A percentile compares a stretch with the other conserved stretches of the same genome.
Evolutionary conservation across 345 rosid genomes (phyloP).

Genomic region (Corymbia maculata): DNA sequence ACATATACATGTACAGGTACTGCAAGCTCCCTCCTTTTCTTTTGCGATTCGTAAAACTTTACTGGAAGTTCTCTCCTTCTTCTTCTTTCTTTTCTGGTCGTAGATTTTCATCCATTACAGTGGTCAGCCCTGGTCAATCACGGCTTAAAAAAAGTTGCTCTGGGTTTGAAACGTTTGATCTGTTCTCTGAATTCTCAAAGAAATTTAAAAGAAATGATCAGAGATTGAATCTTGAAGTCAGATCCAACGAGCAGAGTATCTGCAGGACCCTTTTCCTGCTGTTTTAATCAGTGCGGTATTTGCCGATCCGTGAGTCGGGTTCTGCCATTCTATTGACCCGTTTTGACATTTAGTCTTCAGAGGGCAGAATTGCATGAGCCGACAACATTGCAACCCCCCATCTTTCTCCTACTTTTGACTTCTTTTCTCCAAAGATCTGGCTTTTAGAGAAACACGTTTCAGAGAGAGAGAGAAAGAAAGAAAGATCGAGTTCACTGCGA

Average conservation of each 20-base stretch:
- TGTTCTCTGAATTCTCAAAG: background rate
- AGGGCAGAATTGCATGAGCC: background rate
- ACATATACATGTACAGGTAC: constrained; percentile 85
- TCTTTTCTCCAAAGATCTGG: background rate
- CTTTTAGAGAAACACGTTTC: background rate
- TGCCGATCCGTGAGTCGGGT: background rate
- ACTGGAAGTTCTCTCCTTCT: background rate
- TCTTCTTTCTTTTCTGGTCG: background rate
- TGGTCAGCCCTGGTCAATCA: background rate
- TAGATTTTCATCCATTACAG: background rate
- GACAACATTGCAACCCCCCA: background rate
- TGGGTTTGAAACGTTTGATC: background rate
- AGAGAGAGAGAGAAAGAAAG: background rate
- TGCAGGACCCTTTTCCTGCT: background rate
- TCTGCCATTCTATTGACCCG: background rate
- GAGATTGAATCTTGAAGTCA: background rate
- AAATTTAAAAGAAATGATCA: background rate
- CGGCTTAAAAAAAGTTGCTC: background rate
- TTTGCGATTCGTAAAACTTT: background rate
- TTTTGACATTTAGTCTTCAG: background rate
- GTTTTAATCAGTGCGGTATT: background rate
- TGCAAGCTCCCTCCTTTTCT: background rate
- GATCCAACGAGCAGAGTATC: background rate
- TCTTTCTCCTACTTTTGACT: background rate
- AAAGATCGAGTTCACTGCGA: background rate